Evolutionary conservation across 2,329 filamentous ascomycete genomes (phyloP), one percentile per base, ranked within the genome.

Genomic region (Ceratocystis lukuohia): DNA sequence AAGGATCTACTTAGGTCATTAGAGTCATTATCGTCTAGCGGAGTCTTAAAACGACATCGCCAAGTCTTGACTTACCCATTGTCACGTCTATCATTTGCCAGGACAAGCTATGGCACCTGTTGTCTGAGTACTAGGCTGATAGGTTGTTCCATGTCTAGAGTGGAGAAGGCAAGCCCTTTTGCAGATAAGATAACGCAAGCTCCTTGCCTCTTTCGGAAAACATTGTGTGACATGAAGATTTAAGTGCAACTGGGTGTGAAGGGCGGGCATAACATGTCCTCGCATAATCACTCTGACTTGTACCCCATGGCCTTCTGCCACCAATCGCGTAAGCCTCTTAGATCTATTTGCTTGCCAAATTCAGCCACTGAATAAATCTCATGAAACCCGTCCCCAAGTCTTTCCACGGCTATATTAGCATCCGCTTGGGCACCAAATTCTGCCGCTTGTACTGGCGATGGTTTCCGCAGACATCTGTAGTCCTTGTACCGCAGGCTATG

Each of bases 401-500:
- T 41, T 64, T 30, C 61, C 62, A 53, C 56, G 10, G 56, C 56
- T 33, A 33, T 7, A 1, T 28, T n/a, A 37, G 28, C 17, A 8
- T 10, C 15, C 8, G 10, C 8, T 22, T 37, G 12, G 17, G n/a
- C 5, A 2, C 25, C 30, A 37, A 8, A 8, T 20, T 25, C 46
- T 50, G 33, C 44, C 3, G 68, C 50, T 45, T 64, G 67, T 28
- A 71, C 70, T 3, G 69, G 70, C 2, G 72, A 80, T 8, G 84
- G 82, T 69, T 82, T 80, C 17, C 76, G 77, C 6, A 80, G 81
- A 61, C 89, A 80, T 69, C 87, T 84, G 65, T 86, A 90, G 73
- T 90, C 87, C 70, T 90, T 90, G 74, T 90, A 90, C 5, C 85
- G 79, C 53, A 90, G 74, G 30, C 79, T 79, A 66, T 88, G 82